Evolutionary conservation across 2,329 filamentous ascomycete genomes (phyloP).

Genomic region (Aureobasidium pullulans): DNA sequence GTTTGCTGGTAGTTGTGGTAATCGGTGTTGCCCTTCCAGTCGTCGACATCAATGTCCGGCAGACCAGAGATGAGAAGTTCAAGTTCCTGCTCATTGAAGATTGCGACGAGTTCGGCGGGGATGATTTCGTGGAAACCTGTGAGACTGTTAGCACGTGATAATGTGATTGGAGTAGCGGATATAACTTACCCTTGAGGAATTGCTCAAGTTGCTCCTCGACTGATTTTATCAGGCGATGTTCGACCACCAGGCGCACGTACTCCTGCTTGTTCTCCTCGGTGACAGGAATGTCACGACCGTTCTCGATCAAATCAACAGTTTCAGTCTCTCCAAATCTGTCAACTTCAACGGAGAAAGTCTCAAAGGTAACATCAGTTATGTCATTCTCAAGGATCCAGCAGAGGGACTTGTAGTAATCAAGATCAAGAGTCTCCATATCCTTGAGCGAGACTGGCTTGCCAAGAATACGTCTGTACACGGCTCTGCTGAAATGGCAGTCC

Average conservation of each 20-base stretch:
- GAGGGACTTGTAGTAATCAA: slow-evolving; percentile 97
- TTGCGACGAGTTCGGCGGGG: slow-evolving; percentile 83
- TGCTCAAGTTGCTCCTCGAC: slow-evolving; percentile 91
- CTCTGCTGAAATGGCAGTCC: slow-evolving; percentile 97
- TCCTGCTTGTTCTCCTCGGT: slow-evolving; percentile 99
- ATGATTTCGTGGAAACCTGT: slow-evolving; percentile 96
- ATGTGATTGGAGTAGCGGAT: neutral
- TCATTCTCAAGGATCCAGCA: slow-evolving; percentile 99
- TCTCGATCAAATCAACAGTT: slow-evolving; percentile 76
- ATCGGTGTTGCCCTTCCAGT: slow-evolving; percentile 98
- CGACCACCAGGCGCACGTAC: slow-evolving; percentile 88
- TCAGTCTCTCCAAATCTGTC: slow-evolving; percentile 88
- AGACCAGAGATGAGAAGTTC: slow-evolving; percentile 94
- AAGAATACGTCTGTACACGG: slow-evolving; percentile 95
- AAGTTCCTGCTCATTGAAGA: slow-evolving; percentile 97
- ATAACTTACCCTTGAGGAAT: slow-evolving; percentile 66
- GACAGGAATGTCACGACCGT: slow-evolving; percentile 85
- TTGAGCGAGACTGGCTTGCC: slow-evolving; percentile 94
- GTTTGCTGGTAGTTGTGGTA: slow-evolving; percentile 96
- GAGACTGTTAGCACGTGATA: slow-evolving; percentile 3
- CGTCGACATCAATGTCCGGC: slow-evolving; percentile 94
- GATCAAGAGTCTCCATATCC: slow-evolving; percentile 97
- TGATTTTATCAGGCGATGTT: slow-evolving; percentile 84
- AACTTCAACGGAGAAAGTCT: slow-evolving; percentile 90
- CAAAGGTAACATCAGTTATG: slow-evolving; percentile 94